Percentiles rank a stretch among this genome's conserved stretches.
Conservation (phyloP, 1,284 basidiomycete genomes). For the Papiliotrema flavescens region DNA sequence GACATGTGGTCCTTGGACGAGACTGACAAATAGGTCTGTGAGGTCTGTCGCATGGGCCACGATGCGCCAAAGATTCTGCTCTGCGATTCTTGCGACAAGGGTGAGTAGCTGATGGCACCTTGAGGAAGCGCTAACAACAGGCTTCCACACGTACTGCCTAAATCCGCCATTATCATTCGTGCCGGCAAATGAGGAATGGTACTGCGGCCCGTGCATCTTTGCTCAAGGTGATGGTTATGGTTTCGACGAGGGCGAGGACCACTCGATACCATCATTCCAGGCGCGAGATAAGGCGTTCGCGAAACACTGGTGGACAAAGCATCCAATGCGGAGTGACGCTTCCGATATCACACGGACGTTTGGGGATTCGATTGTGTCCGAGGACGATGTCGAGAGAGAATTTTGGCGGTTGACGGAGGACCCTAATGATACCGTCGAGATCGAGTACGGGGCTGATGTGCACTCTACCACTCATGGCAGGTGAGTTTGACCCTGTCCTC, state of each 20-base stretch:
- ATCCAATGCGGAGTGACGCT: constrained; percentile 50
- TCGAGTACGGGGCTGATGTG: constrained; percentile 98
- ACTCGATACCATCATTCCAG: constrained; percentile 87
- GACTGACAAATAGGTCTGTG: constrained; percentile 62
- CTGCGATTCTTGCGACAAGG: constrained; percentile 95
- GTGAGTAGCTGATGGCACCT: constrained; percentile 53
- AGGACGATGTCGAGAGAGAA: constrained; percentile 88
- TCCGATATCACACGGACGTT: constrained; percentile 45
- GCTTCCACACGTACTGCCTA: constrained; percentile 95
- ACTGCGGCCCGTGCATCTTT: constrained; percentile 87
- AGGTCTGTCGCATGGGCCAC: constrained; percentile 85
- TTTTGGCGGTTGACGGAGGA: constrained; percentile 96
- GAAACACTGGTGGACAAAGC: constrained; percentile 77
- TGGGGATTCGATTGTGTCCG: constrained; percentile 67
- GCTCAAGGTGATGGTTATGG: constrained; percentile 97
- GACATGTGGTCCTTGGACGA: constrained; percentile 1
- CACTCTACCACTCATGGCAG: constrained; percentile 97
- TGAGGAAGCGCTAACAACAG: constrained; percentile 49
- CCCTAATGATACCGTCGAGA: constrained; percentile 85
- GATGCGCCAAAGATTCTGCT: constrained; percentile 85
- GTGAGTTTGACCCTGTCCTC: constrained; percentile 51
- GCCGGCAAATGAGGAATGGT: constrained; percentile 88
- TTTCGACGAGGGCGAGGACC: constrained; percentile 97
- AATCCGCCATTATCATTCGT: constrained; percentile 80
- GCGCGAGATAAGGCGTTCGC: constrained; percentile 86